These are phyloP conservation scores for Jatropha curcas DNA, from an alignment of 345 rosid species.

Conservation along the genomic window DNA sequence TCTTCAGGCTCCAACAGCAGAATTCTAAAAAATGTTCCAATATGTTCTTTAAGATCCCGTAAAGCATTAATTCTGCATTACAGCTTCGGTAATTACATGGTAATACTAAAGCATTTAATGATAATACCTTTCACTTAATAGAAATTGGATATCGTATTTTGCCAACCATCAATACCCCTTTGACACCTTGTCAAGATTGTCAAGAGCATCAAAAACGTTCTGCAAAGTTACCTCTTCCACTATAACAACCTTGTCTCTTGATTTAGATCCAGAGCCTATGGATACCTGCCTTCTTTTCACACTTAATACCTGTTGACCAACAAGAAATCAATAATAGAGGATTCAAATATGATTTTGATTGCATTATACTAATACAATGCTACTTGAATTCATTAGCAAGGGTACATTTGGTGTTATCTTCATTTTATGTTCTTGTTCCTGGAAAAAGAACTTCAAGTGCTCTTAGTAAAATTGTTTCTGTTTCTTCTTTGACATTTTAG, in stretches of 20 bases:
- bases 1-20: no score
- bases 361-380: no score
- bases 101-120: neutral
- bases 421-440: no score
- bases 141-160: neutral
- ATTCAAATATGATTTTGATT: no score
- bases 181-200: conserved; percentile 50
- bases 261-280: conserved; percentile 79
- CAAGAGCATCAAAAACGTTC: conserved; percentile 59
- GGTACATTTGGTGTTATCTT: no score
- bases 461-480: no score
- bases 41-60: no score
- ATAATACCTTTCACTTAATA: neutral
- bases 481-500: no score
- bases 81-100: neutral
- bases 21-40: no score
- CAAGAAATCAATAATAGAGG: neutral
- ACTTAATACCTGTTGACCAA: conserved; percentile 58
- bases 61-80: neutral
- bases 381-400: no score
- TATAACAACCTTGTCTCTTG: conserved; percentile 83
- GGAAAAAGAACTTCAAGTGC: no score
- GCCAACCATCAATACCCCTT: conserved; percentile 24
- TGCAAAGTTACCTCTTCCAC: conserved; percentile 65
- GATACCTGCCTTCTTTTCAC: conserved; percentile 85